phyloP scores from a whole-genome alignment of 2,329 filamentous ascomycete genomes.

The Beauveria scarabaeidicola region DNA sequence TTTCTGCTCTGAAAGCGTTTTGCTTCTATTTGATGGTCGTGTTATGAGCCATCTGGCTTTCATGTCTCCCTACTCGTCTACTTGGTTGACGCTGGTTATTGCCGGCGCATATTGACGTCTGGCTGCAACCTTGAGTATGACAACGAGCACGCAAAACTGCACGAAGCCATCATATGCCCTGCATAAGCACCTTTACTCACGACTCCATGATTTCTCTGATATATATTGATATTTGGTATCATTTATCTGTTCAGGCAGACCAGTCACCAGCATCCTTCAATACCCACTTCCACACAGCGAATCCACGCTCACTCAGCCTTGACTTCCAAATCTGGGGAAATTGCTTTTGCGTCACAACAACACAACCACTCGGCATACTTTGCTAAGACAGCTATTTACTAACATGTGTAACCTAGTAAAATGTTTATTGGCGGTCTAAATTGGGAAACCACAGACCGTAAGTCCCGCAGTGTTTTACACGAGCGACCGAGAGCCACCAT shows the following conservation, averaged over 20 bases:
- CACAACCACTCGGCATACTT: neutral
- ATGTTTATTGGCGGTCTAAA: conserved; percentile 99
- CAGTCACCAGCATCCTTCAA: neutral
- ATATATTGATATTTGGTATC: no score
- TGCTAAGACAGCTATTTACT: neutral
- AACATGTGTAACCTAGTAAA: conserved; percentile 52
- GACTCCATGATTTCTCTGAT: neutral
- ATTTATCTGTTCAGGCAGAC: neutral
- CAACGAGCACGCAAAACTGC: neutral
- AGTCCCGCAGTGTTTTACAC: conserved; percentile 29
- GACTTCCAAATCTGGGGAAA: neutral
- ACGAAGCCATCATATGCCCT: neutral
- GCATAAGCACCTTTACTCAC: neutral
- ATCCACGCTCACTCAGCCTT: neutral
- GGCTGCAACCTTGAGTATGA: neutral
- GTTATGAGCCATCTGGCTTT: conserved; percentile 26
- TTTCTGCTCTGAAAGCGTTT: conserved; percentile 28
- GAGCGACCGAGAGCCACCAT: neutral
- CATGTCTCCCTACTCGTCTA: conserved; percentile 27
- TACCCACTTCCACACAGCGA: neutral
- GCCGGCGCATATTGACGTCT: neutral
- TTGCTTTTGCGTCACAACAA: neutral
- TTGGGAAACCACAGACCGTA: conserved; percentile 98
- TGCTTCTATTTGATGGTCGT: conserved; percentile 10
- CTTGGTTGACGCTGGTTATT: conserved; percentile 1